phyloP scores from a whole-genome alignment of 2,329 filamentous ascomycete species.

The Xylaria sp. region DNA sequence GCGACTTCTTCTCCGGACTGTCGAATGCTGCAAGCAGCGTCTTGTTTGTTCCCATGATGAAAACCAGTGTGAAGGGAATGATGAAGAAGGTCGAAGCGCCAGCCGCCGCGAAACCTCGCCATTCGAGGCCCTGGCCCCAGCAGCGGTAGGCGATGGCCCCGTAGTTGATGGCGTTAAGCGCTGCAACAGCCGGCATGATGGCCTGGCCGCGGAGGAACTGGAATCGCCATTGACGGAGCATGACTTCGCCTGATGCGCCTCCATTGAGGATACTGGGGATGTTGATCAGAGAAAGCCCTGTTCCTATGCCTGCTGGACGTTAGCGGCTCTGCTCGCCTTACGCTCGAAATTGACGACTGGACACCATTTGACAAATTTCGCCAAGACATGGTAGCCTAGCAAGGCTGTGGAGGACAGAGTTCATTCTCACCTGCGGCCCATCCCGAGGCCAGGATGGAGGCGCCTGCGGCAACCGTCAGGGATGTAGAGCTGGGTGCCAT shows the following conservation, averaged over 20 bases:
- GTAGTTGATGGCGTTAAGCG: constrained; percentile 21
- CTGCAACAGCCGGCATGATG: constrained; percentile 16
- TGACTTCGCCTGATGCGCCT: constrained; percentile 18
- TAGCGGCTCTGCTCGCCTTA: background rate
- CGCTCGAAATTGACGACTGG: too few species aligned
- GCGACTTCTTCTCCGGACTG: constrained; percentile 13
- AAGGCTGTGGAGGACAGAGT: background rate
- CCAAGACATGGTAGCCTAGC: too few species aligned
- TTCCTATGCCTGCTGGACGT: constrained; percentile 17
- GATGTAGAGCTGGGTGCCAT: constrained; percentile 13
- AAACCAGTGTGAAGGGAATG: constrained; percentile 22
- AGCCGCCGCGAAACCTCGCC: constrained; percentile 24
- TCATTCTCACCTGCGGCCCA: constrained; percentile 16
- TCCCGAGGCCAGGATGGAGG: constrained; percentile 16
- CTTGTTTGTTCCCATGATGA: constrained; percentile 20
- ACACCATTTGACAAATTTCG: too few species aligned
- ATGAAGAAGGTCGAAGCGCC: constrained; percentile 22
- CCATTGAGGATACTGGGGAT: constrained; percentile 20
- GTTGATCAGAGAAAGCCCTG: constrained; percentile 17
- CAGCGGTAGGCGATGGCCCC: constrained; percentile 18
- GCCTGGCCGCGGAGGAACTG: constrained; percentile 19
- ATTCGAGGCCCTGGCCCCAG: constrained; percentile 19
- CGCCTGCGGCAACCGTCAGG: constrained; percentile 9
- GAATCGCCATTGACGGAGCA: constrained; percentile 24
- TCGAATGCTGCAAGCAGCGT: constrained; percentile 18